Base-by-base conservation (phyloP, 1,139 yeast genomes). In the Debaryomyces singareniensis region DNA sequence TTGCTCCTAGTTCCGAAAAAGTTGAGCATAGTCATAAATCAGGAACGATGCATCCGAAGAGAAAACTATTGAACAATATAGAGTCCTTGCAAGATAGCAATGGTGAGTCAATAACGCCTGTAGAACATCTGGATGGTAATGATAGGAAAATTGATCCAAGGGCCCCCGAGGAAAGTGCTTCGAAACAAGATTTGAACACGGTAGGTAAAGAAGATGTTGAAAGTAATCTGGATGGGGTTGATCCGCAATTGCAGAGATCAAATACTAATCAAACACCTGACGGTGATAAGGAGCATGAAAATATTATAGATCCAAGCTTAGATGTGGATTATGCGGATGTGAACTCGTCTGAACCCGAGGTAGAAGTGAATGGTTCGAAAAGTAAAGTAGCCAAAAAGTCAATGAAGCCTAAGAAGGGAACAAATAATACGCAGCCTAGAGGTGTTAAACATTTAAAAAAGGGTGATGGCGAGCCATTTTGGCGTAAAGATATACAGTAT, bases 391-490 rank as follows among this genome's bases (percentile, higher is more conserved):
- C 5, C 5, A 36, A 29, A 28, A 34, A 27, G 28, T 10, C 24
- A 3, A 28, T 26, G 12, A 30, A 16, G 13, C 13, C 24, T 15
- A 37, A 37, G 31, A 37, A 35, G 25, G 16, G 27, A 5, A 13
- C 31, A 4, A 10, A 26, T 10, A 40, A 53, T 4, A 9, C 14
- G 7, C 11, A 9, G 14, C 42, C 40, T 20, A 54, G 44, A 30
- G 55, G 50, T 1, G 37, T 44, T 22, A 44, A 47, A 21, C 95
- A 84, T 51, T 60, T 91, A 44, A 91, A 89, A 53, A 89, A 89
- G 49, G 69, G 77, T 12, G 97, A 91, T 48, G 96, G 97, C 4
- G 95, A 84, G 45, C 95, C 95, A 12, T 76, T 89, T 38, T 83
- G 94, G 82, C 68, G 97, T 30, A 72, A 63, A 36, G 97, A 91